phyloP scores from a whole-genome alignment of 164 flowering plant genomes.

The Macadamia integrifolia region DNA sequence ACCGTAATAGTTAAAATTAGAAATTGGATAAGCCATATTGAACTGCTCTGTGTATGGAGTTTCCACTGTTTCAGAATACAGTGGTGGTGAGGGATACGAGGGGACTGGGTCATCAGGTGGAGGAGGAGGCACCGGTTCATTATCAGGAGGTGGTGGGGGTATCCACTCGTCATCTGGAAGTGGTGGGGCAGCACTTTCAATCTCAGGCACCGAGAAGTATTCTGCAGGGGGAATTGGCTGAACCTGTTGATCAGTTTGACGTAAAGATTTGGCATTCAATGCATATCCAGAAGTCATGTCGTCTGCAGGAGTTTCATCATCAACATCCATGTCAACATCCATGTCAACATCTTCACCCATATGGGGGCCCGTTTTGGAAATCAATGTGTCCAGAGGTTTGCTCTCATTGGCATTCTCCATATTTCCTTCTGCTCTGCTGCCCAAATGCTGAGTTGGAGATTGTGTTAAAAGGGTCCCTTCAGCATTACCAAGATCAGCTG shows the following conservation, averaged over 20 bases:
- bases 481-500: slow-evolving; percentile 5
- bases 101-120: slow-evolving; percentile 72
- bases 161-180: slow-evolving; percentile 81
- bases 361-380: slow-evolving; percentile 14
- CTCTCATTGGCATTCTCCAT: slow-evolving; percentile 15
- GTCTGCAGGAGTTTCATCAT: slow-evolving; percentile 39
- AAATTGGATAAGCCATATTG: slow-evolving; percentile 32
- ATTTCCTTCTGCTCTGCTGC: slow-evolving; percentile 6
- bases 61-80: slow-evolving; percentile 43
- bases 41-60: slow-evolving; percentile 47
- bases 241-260: slow-evolving; percentile 19
- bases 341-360: slow-evolving; percentile 68
- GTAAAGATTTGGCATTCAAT: slow-evolving; percentile 3
- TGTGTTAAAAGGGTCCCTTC: slow-evolving; percentile 15
- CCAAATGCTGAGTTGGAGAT: slow-evolving; percentile 10
- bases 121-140: slow-evolving; percentile 75
- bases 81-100: slow-evolving; percentile 31
- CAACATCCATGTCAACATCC: slow-evolving; percentile 99
- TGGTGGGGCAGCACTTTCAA: slow-evolving; percentile 42
- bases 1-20: slow-evolving; percentile 50
- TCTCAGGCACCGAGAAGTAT: slow-evolving; percentile 18
- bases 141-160: slow-evolving; percentile 95
- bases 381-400: slow-evolving; percentile 14
- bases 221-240: slow-evolving; percentile 20
- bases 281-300: slow-evolving; percentile 14